These are phyloP conservation scores for Candida awuae DNA, from an alignment of 805 yeast genomes.

Conservation along the genomic window DNA sequence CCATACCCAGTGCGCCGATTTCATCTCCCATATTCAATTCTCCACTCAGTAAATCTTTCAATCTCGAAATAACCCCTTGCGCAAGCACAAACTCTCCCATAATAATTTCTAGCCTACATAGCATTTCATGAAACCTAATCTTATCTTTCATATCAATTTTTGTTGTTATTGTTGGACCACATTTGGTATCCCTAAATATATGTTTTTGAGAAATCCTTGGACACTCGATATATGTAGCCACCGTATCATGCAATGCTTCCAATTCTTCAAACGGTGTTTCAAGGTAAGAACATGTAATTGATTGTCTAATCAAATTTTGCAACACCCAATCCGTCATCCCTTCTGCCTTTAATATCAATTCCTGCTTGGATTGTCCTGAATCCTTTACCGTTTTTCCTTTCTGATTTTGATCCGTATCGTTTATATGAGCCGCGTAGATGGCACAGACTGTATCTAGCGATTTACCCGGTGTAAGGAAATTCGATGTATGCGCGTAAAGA, in stretches of 20 bases:
- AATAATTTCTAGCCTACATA: conserved; percentile 10
- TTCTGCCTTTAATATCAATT: too few species aligned
- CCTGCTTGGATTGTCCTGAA: too few species aligned
- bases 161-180: neutral
- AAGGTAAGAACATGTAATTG: conserved; percentile 6
- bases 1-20: conserved; percentile 2
- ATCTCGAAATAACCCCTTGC: conserved; percentile 7
- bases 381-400: too few species aligned
- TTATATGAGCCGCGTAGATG: too few species aligned
- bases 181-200: neutral
- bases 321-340: conserved; percentile 2
- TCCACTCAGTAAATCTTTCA: conserved; percentile 12
- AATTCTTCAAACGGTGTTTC: neutral
- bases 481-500: too few species aligned
- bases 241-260: conserved; percentile 1
- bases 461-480: too few species aligned
- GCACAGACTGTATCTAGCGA: too few species aligned
- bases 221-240: conserved; percentile 2
- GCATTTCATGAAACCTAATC: conserved; percentile 9
- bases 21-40: too few species aligned
- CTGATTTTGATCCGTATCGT: too few species aligned
- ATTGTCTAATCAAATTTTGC: conserved; percentile 1
- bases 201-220: neutral
- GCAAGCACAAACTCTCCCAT: conserved; percentile 11
- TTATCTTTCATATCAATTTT: neutral